phyloP scores from a whole-genome alignment of 169 alveolate genomes.

The Plasmodium yoelii region DNA sequence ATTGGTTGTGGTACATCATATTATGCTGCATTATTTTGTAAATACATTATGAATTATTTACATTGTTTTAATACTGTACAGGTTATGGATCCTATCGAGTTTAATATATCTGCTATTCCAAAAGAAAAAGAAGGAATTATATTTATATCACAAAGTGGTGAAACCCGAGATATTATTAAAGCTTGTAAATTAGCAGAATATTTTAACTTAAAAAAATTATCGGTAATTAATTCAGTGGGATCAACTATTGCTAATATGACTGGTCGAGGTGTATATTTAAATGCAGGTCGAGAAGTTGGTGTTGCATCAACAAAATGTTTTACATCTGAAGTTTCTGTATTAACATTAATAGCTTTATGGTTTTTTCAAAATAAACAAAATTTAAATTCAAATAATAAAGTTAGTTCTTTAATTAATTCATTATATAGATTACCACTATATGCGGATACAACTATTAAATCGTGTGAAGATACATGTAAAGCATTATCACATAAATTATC shows the following conservation, averaged over 20 bases:
- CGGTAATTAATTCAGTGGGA: conserved; percentile 94
- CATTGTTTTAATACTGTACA: conserved; percentile 89
- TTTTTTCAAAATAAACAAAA: conserved; percentile 84
- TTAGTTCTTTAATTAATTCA: conserved; percentile 50
- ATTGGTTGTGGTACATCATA: conserved; percentile 96
- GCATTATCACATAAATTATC: conserved; percentile 47
- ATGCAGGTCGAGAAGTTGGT: conserved; percentile 98
- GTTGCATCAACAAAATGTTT: conserved; percentile 98
- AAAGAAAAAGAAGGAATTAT: conserved; percentile 90
- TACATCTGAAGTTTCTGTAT: conserved; percentile 92
- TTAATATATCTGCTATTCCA: conserved; percentile 82
- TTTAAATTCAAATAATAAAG: conserved; percentile 13
- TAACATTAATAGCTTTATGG: conserved; percentile 91
- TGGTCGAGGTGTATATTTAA: conserved; percentile 94
- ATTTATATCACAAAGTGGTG: conserved; percentile 96
- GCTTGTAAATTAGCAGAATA: conserved; percentile 87
- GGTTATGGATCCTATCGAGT: conserved; percentile 93
- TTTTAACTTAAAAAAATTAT: conserved; percentile 86
- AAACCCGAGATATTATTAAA: conserved; percentile 94
- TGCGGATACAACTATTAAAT: conserved; percentile 58
- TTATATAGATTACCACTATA: conserved; percentile 69
- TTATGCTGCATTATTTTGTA: conserved; percentile 93
- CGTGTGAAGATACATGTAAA: conserved; percentile 63
- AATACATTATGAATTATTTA: conserved; percentile 89
- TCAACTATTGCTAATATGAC: conserved; percentile 92